Base-by-base conservation (phyloP, 768 basidiomycete species). In the Artomyces pyxidatus region DNA sequence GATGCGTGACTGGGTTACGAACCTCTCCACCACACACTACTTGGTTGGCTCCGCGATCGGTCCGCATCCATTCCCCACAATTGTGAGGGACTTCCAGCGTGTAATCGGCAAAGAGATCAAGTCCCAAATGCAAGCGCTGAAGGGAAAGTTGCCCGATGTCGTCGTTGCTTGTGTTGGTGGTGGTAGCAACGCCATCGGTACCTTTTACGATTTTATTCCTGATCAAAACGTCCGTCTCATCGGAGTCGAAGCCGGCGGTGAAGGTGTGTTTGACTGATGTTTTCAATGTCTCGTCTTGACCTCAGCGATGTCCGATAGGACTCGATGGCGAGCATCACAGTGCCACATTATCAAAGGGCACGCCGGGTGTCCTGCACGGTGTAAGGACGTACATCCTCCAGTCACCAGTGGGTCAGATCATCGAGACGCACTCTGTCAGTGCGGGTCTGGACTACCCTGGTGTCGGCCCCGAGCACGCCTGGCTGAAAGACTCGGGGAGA, bases 131-230 rank as follows among this genome's bases (percentile, higher is more conserved):
- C 65, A 77, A 45, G 83, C 78, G 45, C 68, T 66, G 38, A 75
- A 73, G 39, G 87, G 88, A 19, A 96, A 94, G 66, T 79, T 98
- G 4, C 96, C 95, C 7, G 93, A 98, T 57, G 88, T 80, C 4
- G 80, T 99, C 38, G 86, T 98, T 5, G 96, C 96, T 22, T 99
- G 96, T 65, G 96, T 98, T 37, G 96, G 96, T 23, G 96, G 96
- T 42, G 96, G 96, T 10, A 89, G 85, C 64, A 98, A 99, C 63
- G 92, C 96, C 14, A 99, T 99, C 56, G 96, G 94, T 25, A 85
- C 94, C 10, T 99, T 99, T 78, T 90, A 89, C 65, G 89, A 97
- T 58, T 99, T 98, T 68, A 94, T 98, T 63, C 71, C 74, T 7
- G 91, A 98, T 63, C 84, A 88, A 66, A 72, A 65, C 39, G 94